Evolutionary conservation across 768 basidiomycete species (phyloP).

Genomic region (Strobilomyces echinocephalus): DNA sequence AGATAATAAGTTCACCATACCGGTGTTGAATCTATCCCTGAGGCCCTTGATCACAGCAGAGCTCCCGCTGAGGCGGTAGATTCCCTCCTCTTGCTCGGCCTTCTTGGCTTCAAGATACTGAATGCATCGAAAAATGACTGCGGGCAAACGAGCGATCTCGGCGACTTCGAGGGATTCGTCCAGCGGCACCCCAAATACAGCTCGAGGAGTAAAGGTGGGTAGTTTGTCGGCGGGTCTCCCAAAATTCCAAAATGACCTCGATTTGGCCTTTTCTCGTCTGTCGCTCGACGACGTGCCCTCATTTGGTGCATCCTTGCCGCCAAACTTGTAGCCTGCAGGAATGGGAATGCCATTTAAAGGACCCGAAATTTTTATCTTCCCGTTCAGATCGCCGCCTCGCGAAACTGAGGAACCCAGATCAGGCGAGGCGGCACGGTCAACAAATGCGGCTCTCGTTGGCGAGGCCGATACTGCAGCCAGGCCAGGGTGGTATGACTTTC

Average conservation of each 20-base stretch:
- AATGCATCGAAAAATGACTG: conserved; percentile 92
- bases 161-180: conserved; percentile 86
- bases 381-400: conserved; percentile 50
- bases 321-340: conserved; percentile 88
- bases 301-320: conserved; percentile 59
- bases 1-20: conserved; percentile 39
- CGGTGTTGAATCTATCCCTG: conserved; percentile 88
- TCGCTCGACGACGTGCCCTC: conserved; percentile 48
- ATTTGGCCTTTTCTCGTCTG: conserved; percentile 88
- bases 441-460: conserved; percentile 34
- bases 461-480: conserved; percentile 47
- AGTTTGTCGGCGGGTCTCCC: conserved; percentile 54
- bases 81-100: conserved; percentile 95
- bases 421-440: conserved; percentile 37
- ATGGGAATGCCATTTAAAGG: conserved; percentile 83
- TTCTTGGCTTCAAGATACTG: conserved; percentile 92
- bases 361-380: conserved; percentile 83
- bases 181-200: conserved; percentile 85
- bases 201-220: conserved; percentile 47
- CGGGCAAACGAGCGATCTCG: conserved; percentile 85
- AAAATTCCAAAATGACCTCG: conserved; percentile 91
- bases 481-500: conserved; percentile 63
- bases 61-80: conserved; percentile 92
- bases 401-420: conserved; percentile 48
- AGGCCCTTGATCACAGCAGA: conserved; percentile 92